These are phyloP conservation scores for Pseudisothecium myosuroides DNA, from an alignment of 225 moss, liverwort and hornwort species.

Conservation along the genomic window DNA sequence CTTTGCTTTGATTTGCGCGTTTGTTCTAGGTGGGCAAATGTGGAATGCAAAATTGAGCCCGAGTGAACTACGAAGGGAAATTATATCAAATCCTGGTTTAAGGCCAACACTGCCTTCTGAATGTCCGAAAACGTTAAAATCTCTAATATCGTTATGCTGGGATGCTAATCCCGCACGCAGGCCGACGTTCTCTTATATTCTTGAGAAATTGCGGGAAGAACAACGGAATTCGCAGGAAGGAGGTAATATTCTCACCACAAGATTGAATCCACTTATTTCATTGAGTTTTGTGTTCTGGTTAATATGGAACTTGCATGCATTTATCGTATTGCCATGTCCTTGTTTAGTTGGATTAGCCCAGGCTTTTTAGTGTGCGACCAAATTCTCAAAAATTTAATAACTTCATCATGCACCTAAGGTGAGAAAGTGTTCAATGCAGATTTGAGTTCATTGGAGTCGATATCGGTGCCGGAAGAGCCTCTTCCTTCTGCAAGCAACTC, in stretches of 20 bases:
- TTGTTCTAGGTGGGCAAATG: not conserved
- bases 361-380: not conserved
- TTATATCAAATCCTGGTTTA: not conserved
- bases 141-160: not conserved
- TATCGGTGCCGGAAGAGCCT: not conserved
- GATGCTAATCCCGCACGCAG: not conserved
- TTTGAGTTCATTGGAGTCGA: not conserved
- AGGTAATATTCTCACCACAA: not conserved
- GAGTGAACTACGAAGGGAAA: not conserved
- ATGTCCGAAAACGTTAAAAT: not conserved
- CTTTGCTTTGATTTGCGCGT: not conserved
- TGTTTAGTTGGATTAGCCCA: not conserved
- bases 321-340: not conserved
- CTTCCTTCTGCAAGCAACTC: not conserved
- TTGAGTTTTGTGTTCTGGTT: not conserved
- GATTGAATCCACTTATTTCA: not conserved
- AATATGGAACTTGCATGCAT: not conserved
- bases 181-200: not conserved
- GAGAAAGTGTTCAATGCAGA: not conserved
- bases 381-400: not conserved
- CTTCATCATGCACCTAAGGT: not conserved
- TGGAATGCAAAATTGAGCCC: not conserved
- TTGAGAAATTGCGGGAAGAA: not conserved
- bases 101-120: not conserved
- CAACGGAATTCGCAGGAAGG: not conserved